phyloP scores from a whole-genome alignment of 78 protist species.

The Cavenderia fasciculata region DNA sequence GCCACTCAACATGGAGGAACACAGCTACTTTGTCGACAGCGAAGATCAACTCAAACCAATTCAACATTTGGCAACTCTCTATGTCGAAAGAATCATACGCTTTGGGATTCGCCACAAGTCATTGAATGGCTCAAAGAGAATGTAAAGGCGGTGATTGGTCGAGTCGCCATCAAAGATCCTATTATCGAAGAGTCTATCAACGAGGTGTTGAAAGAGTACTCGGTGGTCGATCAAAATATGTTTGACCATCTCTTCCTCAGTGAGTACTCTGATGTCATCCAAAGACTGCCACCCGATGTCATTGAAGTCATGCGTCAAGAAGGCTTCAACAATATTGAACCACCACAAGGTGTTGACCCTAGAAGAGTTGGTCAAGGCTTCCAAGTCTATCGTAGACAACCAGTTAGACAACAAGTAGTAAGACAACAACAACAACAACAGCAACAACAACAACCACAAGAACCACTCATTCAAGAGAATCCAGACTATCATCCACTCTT shows the following conservation, averaged over 20 bases:
- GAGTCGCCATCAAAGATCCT: background rate
- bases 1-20: constrained; percentile 6
- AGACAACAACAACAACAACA: background rate
- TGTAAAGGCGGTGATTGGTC: background rate
- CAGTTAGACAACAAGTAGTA: constrained; percentile 17
- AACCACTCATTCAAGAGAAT: constrained; percentile 25
- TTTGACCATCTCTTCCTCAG: constrained; percentile 48
- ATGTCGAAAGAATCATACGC: constrained; percentile 58
- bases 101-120: constrained; percentile 18
- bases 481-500: constrained; percentile 20
- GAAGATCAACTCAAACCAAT: constrained; percentile 1
- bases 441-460: constrained; percentile 42
- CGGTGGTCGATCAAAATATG: constrained; percentile 15
- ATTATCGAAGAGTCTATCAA: background rate
- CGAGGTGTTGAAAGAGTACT: constrained; percentile 19
- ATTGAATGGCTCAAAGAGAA: constrained; percentile 44
- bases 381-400: constrained; percentile 31
- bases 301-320: constrained; percentile 48
- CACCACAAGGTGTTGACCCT: constrained; percentile 31
- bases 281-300: constrained; percentile 62
- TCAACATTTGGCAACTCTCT: constrained; percentile 46
- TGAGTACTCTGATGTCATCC: constrained; percentile 61
- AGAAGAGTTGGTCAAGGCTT: constrained; percentile 56
- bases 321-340: constrained; percentile 40
- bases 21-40: constrained; percentile 5